phyloP scores from a whole-genome alignment of 2,329 filamentous ascomycete species.

The Xylariaceae sp. region DNA sequence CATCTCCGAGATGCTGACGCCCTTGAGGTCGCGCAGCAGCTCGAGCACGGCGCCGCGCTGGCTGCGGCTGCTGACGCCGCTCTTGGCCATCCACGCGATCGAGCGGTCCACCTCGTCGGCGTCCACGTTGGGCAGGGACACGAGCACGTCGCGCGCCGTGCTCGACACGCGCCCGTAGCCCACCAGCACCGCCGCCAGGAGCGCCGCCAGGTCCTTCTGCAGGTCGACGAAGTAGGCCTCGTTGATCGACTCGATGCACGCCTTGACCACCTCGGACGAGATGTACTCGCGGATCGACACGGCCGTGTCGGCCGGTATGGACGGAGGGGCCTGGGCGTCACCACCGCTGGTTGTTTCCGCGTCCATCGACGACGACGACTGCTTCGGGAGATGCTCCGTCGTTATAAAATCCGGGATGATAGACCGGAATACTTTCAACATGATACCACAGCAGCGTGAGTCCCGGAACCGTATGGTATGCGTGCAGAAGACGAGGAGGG shows the following conservation, averaged over 20 bases:
- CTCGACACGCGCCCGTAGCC: constrained; percentile 63
- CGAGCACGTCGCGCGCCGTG: constrained; percentile 68
- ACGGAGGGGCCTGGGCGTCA: too few relatives aligned
- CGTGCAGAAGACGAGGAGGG: constrained; percentile 83
- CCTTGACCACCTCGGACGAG: constrained; percentile 78
- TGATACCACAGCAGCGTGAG: constrained; percentile 77
- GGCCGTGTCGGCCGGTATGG: constrained; percentile 46
- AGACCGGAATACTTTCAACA: constrained; percentile 77
- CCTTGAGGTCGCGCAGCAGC: constrained; percentile 76
- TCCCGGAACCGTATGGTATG: constrained; percentile 87
- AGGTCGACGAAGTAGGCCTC: constrained; percentile 96
- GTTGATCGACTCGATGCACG: constrained; percentile 82
- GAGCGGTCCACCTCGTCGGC: constrained; percentile 58
- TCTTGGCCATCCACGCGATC: constrained; percentile 51
- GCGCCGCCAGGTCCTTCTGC: constrained; percentile 80
- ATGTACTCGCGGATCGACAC: constrained; percentile 81
- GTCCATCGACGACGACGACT: constrained; percentile 4
- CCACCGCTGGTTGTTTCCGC: constrained; percentile 1
- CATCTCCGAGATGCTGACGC: constrained; percentile 87
- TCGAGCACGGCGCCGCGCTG: constrained; percentile 79
- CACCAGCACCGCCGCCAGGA: constrained; percentile 80
- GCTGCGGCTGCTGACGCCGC: constrained; percentile 57
- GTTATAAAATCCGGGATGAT: constrained; percentile 69
- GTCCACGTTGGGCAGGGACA: constrained; percentile 71
- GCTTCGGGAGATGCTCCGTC: constrained; percentile 3